These are phyloP conservation scores for Sambucus nigra DNA, from an alignment of 129 eudicot species.

Conservation along the genomic window DNA sequence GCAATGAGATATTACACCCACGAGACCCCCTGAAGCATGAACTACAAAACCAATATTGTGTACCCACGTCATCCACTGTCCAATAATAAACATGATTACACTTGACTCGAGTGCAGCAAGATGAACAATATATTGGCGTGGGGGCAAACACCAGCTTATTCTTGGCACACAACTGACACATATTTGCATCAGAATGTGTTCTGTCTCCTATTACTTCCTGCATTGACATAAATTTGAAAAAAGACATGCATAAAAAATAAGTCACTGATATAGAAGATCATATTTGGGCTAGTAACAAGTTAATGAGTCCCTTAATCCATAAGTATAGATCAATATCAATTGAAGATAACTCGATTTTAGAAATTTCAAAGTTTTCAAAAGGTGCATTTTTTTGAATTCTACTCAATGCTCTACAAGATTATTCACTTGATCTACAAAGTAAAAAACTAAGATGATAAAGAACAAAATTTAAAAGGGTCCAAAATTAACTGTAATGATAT, in stretches of 20 bases:
- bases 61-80: slow-evolving; percentile 27
- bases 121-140: slow-evolving; percentile 57
- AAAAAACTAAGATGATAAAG: too few relatives aligned
- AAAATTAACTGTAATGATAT: too few relatives aligned
- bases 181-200: slow-evolving; percentile 27
- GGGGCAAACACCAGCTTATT: slow-evolving; percentile 51
- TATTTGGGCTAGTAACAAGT: background rate
- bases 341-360: too few relatives aligned
- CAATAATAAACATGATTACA: slow-evolving; percentile 34
- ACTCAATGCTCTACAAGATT: too few relatives aligned
- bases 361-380: too few relatives aligned
- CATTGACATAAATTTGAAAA: slow-evolving; percentile 1
- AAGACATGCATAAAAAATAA: background rate
- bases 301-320: too few relatives aligned
- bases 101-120: slow-evolving; percentile 48
- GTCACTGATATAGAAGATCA: background rate
- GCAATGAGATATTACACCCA: slow-evolving; percentile 34
- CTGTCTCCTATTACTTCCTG: slow-evolving; percentile 31
- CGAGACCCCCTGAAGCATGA: slow-evolving; percentile 42
- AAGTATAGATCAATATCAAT: too few relatives aligned
- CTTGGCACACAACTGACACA: slow-evolving; percentile 58
- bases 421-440: too few relatives aligned
- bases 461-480: too few relatives aligned
- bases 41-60: slow-evolving; percentile 38
- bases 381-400: too few relatives aligned